Evolutionary conservation across 805 yeast genomes (phyloP).

Genomic region (Cyberlindnera mrakii): DNA sequence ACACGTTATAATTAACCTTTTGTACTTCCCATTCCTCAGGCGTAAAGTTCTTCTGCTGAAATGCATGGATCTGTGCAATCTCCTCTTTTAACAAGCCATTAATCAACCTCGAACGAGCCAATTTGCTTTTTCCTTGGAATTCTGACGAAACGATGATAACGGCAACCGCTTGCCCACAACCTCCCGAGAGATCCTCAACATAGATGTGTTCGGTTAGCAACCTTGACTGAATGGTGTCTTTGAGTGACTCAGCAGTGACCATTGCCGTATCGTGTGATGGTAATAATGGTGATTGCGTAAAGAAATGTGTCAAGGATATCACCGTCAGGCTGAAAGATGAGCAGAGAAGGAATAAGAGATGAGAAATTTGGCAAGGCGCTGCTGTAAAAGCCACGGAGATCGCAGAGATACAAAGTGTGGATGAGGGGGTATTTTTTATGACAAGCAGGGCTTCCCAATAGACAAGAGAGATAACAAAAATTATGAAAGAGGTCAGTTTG

Average conservation of each 20-base stretch:
- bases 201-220: slow-evolving; percentile 61
- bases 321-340: no score
- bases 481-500: no score
- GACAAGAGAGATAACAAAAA: no score
- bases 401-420: no score
- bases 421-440: no score
- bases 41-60: slow-evolving; percentile 87
- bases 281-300: not conserved
- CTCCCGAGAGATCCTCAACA: slow-evolving; percentile 69
- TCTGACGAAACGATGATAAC: slow-evolving; percentile 73
- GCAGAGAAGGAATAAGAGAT: no score
- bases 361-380: no score
- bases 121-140: slow-evolving; percentile 77
- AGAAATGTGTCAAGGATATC: not conserved
- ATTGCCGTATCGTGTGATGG: slow-evolving; percentile 1
- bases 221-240: slow-evolving; percentile 44
- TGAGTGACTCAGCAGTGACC: slow-evolving; percentile 34
- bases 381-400: no score
- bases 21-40: slow-evolving; percentile 71
- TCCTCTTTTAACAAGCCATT: slow-evolving; percentile 78
- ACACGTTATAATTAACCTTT: slow-evolving; percentile 18
- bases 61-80: slow-evolving; percentile 85
- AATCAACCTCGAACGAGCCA: slow-evolving; percentile 82
- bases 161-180: slow-evolving; percentile 98
- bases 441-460: no score